These are phyloP conservation scores for Hirsutella rhossiliensis DNA, from an alignment of 2,329 filamentous ascomycete species.

Conservation along the genomic window DNA sequence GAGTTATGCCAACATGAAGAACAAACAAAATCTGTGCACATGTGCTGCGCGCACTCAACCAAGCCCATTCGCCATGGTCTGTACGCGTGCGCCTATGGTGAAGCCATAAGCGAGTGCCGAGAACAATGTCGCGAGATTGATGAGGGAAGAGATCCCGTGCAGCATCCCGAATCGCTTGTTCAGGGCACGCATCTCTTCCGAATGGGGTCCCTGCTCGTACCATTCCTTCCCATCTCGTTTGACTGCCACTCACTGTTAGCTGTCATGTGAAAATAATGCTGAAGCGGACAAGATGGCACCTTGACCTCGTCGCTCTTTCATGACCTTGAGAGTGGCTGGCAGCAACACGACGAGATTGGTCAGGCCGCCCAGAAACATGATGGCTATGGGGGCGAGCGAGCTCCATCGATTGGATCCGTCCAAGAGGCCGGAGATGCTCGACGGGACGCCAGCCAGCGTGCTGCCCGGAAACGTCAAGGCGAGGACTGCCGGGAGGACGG, in stretches of 20 bases:
- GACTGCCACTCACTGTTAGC: slow-evolving; percentile 36
- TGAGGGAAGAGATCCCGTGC: slow-evolving; percentile 69
- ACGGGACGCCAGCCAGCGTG: slow-evolving; percentile 30
- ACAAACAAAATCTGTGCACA: neutral
- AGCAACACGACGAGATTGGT: slow-evolving; percentile 61
- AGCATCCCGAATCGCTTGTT: slow-evolving; percentile 70
- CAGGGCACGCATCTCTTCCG: slow-evolving; percentile 67
- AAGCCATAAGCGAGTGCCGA: slow-evolving; percentile 69
- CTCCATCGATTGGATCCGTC: slow-evolving; percentile 47
- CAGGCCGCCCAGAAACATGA: slow-evolving; percentile 58
- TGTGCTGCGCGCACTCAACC: neutral
- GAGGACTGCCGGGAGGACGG: slow-evolving; percentile 58
- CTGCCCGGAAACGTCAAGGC: slow-evolving; percentile 71
- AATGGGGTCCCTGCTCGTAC: slow-evolving; percentile 68
- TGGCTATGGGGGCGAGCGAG: slow-evolving; percentile 56
- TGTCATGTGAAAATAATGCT: neutral
- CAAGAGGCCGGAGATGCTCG: slow-evolving; percentile 43
- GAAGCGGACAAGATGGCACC: slow-evolving; percentile 35
- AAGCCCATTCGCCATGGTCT: slow-evolving; percentile 21
- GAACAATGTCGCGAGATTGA: slow-evolving; percentile 63
- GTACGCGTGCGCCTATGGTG: slow-evolving; percentile 52
- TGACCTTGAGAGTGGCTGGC: slow-evolving; percentile 62
- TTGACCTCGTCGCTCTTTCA: slow-evolving; percentile 67
- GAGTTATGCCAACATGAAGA: too few species aligned
- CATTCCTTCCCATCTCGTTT: slow-evolving; percentile 82